Base-by-base conservation (phyloP, 768 basidiomycete genomes). In the Lactarius hatsudake region DNA sequence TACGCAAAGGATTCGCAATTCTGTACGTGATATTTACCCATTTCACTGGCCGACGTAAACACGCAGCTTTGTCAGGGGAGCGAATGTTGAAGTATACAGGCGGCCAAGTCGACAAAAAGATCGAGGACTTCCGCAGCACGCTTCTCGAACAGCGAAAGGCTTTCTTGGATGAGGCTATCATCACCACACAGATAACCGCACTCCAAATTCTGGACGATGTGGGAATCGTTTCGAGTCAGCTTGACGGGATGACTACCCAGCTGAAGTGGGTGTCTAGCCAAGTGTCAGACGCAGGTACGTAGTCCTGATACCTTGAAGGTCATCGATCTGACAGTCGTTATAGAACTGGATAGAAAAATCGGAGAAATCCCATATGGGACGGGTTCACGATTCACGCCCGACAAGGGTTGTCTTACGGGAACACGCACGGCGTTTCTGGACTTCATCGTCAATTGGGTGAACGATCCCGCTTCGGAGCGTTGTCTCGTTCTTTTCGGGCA, bases 401-500 rank as follows among this genome's bases (percentile, higher is more conserved):
- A 34, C 30, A 57, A 57, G n/a, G 30, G 56, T 0, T 57, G 56
- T 23, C 56, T 57, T 13, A 30, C 10, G 18, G 56, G 56, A 34
- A 57, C 51, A 5, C 51, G 51, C 51, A 53, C 13, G 5, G 26
- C 51, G 2, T 53, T 53, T 0, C 51, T 53, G 18, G 56, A 57
- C 9, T 57, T 34, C 56, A 57, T 57, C 6, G 10, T 6, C 30
- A n/a, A 34, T 23, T 57, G 56, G 56, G 56, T n/a, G 2, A 34
- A 57, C 13, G 9, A 57, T 12, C 32, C 32, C n/a, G 32, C 23
- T 26, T 53, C 51, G 5, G 51, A 53, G 26, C 51, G 51, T 28
- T 26, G 51, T 28, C 59, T 60, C 42, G 42, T 60, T 15, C 59
- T 60, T 5, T 60, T 45, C 28, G 59, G 59, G 23, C 40, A 60